Evolutionary conservation across 1,284 basidiomycete species (phyloP), one percentile per base, ranked within the genome.

Genomic region (Irpex sp.): DNA sequence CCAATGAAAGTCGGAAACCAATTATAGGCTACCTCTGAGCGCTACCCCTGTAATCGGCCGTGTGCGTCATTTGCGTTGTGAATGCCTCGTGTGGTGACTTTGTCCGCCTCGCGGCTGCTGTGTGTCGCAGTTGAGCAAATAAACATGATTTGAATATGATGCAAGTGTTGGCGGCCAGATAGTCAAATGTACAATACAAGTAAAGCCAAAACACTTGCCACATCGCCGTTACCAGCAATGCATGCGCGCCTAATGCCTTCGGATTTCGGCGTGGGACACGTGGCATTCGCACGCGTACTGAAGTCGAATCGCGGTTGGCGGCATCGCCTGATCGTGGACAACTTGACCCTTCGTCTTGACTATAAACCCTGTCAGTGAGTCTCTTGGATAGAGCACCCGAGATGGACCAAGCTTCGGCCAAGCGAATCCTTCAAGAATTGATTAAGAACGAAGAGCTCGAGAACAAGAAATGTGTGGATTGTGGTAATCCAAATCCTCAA

Each of bases 401-500:
- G 17, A 83, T 90, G 87, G 88, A 92, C 72, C 92, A 94, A 72
- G 72, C 75, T 5, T 80, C 83, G 37, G 87, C 87, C 57, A 90
- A 87, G 73, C 84, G 88, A 67, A 82, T 82, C 33, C 84, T 95
- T 36, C 84, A 87, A 66, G 88, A 90, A 59, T 88, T 95, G 73
- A 84, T 87, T 72, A 87, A 84, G 68, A 84, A 85, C 43, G 87
- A 89, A 54, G 87, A 87, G 67, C 79, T 90, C 63, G 82, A 81
- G 36, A 95, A 95, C 79, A 91, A 88, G 75, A 69, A 79, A 58
- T 96, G 94, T 72, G 82, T 84, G 36, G 94, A 96, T 74, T 97
- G 94, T 71, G 76, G 77, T 13, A 94, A 92, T 63, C 93, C 92
- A 11, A 92, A 93, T 70, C 94, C 94, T 1, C 93, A 96, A 74